phyloP scores from a whole-genome alignment of 257 asterid species.

The Sherardia arvensis region DNA sequence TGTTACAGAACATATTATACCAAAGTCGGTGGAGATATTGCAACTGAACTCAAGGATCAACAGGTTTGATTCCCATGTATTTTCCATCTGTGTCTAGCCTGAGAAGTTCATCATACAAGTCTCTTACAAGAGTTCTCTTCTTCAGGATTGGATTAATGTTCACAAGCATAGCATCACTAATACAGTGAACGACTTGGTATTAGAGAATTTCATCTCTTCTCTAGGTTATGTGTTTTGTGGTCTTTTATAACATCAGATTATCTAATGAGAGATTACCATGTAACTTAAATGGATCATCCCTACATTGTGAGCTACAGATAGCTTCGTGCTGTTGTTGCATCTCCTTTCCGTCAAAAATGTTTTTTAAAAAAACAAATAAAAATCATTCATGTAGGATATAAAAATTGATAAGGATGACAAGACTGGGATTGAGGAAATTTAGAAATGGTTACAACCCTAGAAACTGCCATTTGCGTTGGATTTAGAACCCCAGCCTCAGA shows the following conservation, averaged over 20 bases:
- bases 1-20: slow-evolving; percentile 40
- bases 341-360: neutral
- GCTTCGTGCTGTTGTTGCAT: neutral
- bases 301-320: neutral
- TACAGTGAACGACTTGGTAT: slow-evolving; percentile 37
- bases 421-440: neutral
- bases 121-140: slow-evolving; percentile 11
- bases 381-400: neutral
- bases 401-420: neutral
- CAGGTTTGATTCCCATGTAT: slow-evolving; percentile 43
- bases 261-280: neutral
- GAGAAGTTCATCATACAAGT: slow-evolving; percentile 12
- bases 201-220: neutral
- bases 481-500: neutral
- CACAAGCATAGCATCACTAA: slow-evolving; percentile 23
- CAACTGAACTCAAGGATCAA: slow-evolving; percentile 38
- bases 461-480: no score
- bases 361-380: no score
- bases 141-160: slow-evolving; percentile 47
- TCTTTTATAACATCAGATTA: neutral
- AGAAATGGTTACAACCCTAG: neutral
- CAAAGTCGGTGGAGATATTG: slow-evolving; percentile 36
- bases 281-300: neutral
- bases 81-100: slow-evolving; percentile 10
- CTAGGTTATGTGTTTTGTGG: neutral